phyloP scores from a whole-genome alignment of 2,329 filamentous ascomycete genomes.

The Apiospora arundinis region DNA sequence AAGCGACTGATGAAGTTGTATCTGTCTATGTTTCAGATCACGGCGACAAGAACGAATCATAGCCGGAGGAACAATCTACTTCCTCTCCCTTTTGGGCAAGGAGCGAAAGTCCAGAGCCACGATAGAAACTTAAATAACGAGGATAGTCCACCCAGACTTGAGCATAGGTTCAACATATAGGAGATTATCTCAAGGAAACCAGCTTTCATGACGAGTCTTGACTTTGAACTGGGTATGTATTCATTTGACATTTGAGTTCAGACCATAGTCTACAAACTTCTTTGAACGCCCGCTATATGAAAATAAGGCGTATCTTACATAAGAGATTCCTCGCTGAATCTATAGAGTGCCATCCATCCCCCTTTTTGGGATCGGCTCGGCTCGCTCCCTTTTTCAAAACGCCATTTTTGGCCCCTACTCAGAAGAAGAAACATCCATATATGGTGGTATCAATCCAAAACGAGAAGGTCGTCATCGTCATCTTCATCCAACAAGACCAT shows the following conservation, averaged over 20 bases:
- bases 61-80: background rate
- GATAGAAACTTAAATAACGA: background rate
- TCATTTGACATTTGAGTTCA: slow-evolving; percentile 7
- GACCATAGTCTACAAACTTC: background rate
- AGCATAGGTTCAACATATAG: background rate
- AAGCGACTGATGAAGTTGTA: too few species aligned
- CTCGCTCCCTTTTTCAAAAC: background rate
- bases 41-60: too few species aligned
- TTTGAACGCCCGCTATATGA: background rate
- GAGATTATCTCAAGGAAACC: background rate
- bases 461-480: slow-evolving; percentile 54
- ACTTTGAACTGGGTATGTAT: background rate
- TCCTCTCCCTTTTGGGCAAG: background rate
- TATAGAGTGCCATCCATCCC: background rate
- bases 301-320: background rate
- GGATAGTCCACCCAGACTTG: background rate
- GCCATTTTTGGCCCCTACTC: background rate
- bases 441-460: slow-evolving; percentile 32
- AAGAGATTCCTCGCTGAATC: background rate
- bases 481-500: slow-evolving; percentile 41
- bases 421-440: background rate
- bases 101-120: background rate
- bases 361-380: background rate
- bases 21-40: too few species aligned
- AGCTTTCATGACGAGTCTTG: background rate